Base-by-base conservation (phyloP, 1,139 yeast genomes). In the Lizanozyma gosingica region DNA sequence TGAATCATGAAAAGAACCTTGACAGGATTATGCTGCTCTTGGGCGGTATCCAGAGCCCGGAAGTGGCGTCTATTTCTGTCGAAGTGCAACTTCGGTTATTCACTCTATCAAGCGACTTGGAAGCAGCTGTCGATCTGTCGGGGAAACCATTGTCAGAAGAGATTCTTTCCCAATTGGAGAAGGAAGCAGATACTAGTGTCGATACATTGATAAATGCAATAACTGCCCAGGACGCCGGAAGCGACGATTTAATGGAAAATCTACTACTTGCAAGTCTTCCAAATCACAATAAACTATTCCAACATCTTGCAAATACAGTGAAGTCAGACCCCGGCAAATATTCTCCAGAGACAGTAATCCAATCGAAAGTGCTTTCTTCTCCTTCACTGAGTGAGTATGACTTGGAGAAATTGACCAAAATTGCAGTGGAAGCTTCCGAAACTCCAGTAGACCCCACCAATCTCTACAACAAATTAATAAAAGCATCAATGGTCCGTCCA, bases 1-100 rank as follows among this genome's bases (percentile, higher is more conserved):
- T 55, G 40, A 49, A 65, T 43, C 43, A 54, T 34, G 65, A 67
- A 32, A 49, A 51, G 36, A 66, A 56, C 45, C 45, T 67, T 17
- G 60, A 60, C 36, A 47, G 63, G 22, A 53, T 67, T 3, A 22
- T 22, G 29, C 6, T 22, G 29, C 6, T 22, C 29, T 22, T 22
- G 29, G 29, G 29, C 11, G 9, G 29, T 11, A 22, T 22, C 11
- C 6, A 6, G 6, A 6, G 9, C 11, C 29, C 6, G 29, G 9
- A 22, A 6, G 11, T 22, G 6, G 29, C 6, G 11, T 22, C 29
- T 6, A 22, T 22, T 6, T 22, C 29, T 22, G 6, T 22, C 11
- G 29, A 11, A 6, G 6, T 6, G 9, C 9, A 6, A 11, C 9
- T 22, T 22, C 6, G 29, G 11, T 11, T 22, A 22, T 22, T 22